A percentile compares a stretch with the other conserved stretches of the same genome.
Conservation (phyloP, 2,329 filamentous ascomycete genomes). For the Hortaea werneckii region DNA sequence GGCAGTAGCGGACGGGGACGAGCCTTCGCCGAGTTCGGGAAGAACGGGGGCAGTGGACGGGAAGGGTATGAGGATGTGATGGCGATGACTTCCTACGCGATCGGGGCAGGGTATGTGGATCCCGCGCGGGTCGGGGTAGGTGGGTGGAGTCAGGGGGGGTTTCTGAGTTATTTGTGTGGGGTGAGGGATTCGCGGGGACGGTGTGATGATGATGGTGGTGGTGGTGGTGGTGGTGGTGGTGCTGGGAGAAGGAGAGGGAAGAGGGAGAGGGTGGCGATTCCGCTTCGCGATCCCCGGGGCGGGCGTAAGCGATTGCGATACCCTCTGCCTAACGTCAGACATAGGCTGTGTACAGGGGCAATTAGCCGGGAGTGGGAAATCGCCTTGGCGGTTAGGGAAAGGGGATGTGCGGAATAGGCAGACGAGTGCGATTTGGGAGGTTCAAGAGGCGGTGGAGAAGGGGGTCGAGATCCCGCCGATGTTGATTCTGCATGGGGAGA, state of each 20-base stretch:
- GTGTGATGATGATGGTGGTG: too few species aligned
- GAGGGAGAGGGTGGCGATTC: conserved; percentile 24
- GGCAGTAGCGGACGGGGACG: conserved; percentile 27
- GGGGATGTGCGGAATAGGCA: conserved; percentile 10
- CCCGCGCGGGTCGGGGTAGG: conserved; percentile 25
- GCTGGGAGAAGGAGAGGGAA: conserved; percentile 14
- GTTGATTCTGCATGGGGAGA: conserved; percentile 28
- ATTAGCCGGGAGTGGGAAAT: conserved; percentile 12
- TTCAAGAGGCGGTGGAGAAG: conserved; percentile 14
- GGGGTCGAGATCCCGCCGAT: conserved; percentile 20
- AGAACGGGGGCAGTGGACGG: conserved; percentile 18
- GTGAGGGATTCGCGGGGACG: conserved; percentile 23
- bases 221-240: too few species aligned
- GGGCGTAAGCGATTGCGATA: conserved; percentile 30
- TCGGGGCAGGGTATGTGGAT: conserved; percentile 25
- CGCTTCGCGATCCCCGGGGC: conserved; percentile 28
- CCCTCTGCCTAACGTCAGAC: conserved; percentile 26
- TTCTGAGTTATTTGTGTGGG: conserved; percentile 28
- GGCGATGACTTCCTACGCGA: conserved; percentile 24
- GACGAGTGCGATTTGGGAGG: conserved; percentile 22
- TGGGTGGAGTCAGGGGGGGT: conserved; percentile 32
- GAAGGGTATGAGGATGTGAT: conserved; percentile 31
- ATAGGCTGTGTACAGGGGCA: conserved; percentile 18
- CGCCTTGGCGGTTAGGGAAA: conserved; percentile 20
- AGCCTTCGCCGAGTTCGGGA: conserved; percentile 23